A percentile compares a stretch with the other conserved stretches of the same genome.
phyloP scores from a whole-genome alignment of 495 filamentous ascomycete species.

The Umbilicaria muhlenbergii region DNA sequence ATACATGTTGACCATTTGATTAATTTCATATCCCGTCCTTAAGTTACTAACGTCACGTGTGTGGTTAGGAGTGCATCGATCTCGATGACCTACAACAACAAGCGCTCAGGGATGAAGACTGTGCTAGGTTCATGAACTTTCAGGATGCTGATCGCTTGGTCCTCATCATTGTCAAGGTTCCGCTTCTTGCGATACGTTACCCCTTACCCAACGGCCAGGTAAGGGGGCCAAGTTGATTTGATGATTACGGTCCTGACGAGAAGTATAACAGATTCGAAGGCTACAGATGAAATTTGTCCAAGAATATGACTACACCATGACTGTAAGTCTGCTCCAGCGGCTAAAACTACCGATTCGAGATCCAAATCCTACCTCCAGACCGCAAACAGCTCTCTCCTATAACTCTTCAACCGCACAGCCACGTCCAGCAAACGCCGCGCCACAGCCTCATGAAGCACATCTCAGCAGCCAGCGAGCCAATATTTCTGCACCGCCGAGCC shows the following conservation, averaged over 20 bases:
- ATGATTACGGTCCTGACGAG: background rate
- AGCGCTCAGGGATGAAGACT: constrained; percentile 5
- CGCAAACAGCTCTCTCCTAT: background rate
- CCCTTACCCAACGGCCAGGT: constrained; percentile 7
- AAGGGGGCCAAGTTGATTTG: background rate
- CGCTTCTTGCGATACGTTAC: constrained; percentile 11
- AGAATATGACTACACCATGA: constrained; percentile 3
- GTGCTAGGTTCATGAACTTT: constrained; percentile 2
- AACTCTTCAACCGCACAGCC: background rate
- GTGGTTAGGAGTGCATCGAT: constrained; percentile 10
- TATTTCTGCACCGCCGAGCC: background rate
- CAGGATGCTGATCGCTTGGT: constrained; percentile 4
- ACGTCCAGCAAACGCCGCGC: background rate
- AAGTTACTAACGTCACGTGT: background rate
- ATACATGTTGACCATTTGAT: too few species aligned
- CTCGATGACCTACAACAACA: constrained; percentile 7
- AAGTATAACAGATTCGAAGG: constrained; percentile 7
- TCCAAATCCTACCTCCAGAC: background rate
- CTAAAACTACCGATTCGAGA: constrained; percentile 9
- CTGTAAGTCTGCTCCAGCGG: constrained; percentile 1
- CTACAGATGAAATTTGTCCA: constrained; percentile 11
- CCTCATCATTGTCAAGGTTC: constrained; percentile 5
- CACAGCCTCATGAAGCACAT: background rate
- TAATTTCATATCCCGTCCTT: background rate
- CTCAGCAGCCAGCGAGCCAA: background rate